Evolutionary conservation across 768 basidiomycete genomes (phyloP).

Genomic region (Ramaria sp.): DNA sequence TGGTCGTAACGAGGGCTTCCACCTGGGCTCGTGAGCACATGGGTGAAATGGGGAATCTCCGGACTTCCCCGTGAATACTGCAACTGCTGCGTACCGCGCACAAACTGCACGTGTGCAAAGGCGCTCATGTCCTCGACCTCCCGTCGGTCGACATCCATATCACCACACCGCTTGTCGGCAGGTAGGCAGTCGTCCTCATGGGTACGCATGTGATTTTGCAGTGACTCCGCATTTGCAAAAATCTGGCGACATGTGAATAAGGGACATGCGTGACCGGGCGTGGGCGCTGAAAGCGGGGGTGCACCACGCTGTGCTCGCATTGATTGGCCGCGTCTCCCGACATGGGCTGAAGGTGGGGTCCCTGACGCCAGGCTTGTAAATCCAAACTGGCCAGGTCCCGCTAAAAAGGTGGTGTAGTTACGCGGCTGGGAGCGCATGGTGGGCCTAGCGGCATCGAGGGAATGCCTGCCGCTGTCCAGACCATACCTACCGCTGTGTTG

Average conservation of each 20-base stretch:
- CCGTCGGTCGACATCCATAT: constrained; percentile 15
- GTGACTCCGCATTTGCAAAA: constrained; percentile 84
- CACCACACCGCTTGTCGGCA: constrained; percentile 11
- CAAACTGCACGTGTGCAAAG: constrained; percentile 17
- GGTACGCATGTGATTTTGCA: constrained; percentile 78
- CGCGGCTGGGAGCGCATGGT: not conserved
- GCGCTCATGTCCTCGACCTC: constrained; percentile 15
- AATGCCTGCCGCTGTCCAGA: not conserved
- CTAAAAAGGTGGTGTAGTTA: not conserved
- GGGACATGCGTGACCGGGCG: constrained; percentile 45
- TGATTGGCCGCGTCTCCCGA: constrained; percentile 8
- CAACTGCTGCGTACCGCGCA: constrained; percentile 21
- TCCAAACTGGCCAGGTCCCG: constrained; percentile 3
- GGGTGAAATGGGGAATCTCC: constrained; percentile 13
- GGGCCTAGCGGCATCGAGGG: not conserved
- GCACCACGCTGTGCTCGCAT: constrained; percentile 14
- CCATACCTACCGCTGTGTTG: constrained; percentile 3
- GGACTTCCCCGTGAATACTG: constrained; percentile 18
- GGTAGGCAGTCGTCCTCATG: constrained; percentile 40
- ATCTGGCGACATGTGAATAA: constrained; percentile 72
- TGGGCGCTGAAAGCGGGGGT: constrained; percentile 15
- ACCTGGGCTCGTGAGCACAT: constrained; percentile 8
- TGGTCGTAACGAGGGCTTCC: not conserved
- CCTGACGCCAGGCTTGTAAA: constrained; percentile 12
- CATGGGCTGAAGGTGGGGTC: constrained; percentile 15